phyloP scores from a whole-genome alignment of 768 basidiomycete genomes.

The Phaeotremella skinneri region DNA sequence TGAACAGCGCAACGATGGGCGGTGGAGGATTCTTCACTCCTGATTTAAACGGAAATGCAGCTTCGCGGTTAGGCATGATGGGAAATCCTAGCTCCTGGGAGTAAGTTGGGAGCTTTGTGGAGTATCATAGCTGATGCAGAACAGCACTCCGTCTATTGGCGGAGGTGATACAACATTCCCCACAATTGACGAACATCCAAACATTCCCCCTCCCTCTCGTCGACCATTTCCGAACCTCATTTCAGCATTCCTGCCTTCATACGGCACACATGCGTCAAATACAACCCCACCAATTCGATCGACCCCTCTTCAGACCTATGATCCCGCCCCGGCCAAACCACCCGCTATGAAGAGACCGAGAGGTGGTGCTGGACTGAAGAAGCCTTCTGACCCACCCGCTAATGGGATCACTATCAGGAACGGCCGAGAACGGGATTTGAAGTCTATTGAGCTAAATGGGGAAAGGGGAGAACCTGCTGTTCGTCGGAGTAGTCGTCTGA shows the following conservation, averaged over 20 bases:
- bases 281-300: neutral
- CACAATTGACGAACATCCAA: slow-evolving; percentile 18
- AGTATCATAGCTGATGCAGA: neutral
- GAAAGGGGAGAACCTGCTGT: slow-evolving; percentile 24
- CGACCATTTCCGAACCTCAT: slow-evolving; percentile 36
- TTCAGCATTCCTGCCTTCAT: slow-evolving; percentile 27
- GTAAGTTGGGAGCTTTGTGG: slow-evolving; percentile 14
- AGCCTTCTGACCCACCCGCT: slow-evolving; percentile 11
- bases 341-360: slow-evolving; percentile 44
- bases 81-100: slow-evolving; percentile 26
- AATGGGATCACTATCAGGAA: slow-evolving; percentile 2
- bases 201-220: slow-evolving; percentile 15
- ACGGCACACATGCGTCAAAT: neutral
- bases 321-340: slow-evolving; percentile 14
- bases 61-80: slow-evolving; percentile 26
- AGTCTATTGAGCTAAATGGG: slow-evolving; percentile 36
- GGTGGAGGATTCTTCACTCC: slow-evolving; percentile 35
- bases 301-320: neutral
- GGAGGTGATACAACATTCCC: slow-evolving; percentile 37
- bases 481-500: slow-evolving; percentile 28
- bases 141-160: slow-evolving; percentile 30
- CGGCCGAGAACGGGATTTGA: slow-evolving; percentile 24
- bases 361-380: slow-evolving; percentile 16
- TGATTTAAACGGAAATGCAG: slow-evolving; percentile 23
- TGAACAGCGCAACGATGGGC: slow-evolving; percentile 2